Base-by-base conservation (phyloP, 208 protist genomes). In the Trypanosoma rangeli region DNA sequence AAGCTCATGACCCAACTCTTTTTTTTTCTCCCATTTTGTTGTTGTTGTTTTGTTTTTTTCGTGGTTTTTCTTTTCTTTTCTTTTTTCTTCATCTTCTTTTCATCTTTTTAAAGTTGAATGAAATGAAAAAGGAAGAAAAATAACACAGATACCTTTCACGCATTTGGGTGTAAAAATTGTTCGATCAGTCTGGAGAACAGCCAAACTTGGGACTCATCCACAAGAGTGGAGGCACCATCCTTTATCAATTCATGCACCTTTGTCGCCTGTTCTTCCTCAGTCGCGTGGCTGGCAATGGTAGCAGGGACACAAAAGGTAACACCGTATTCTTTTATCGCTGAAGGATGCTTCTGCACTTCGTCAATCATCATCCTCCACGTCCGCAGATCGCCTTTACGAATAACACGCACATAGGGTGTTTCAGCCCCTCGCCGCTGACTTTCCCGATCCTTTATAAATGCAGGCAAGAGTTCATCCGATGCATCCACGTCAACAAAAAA, bases 401-500 rank as follows among this genome's bases (percentile, higher is more conserved):
- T 72, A 29, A 79, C 79, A 42, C 65, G 74, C 35, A 89, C 56
- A 68, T 90, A 89, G 0, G 68, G 31, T 8, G 50, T 75, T 33
- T 76, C 68, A 54, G 29, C 44, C 8, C 31, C 65, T 67, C 13
- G 58, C 24, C 68, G 71, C 15, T 86, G 72, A 52, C 74, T 48
- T 33, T 71, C 60, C 33, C 33, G 48, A 31, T 72, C 58, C 24
- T 77, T 78, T 26, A 93, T 71, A 56, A 79, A 89, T 26, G 50
- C 67, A 16, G 87, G 87, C 44, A 93, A 66, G 44, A 86, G 89
- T 55, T 81, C 77, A 26, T 90, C 84, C 7, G 66, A 74, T 20
- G 81, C 82, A 67, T 92, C 84, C 67, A 81, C 87, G 72, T 94
- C 89, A 28, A 92, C 81, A 55, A 91, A 85, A 42, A 92, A 82